These are phyloP conservation scores for Daldinia sp. DNA, from an alignment of 2,329 filamentous ascomycete genomes.

Conservation along the genomic window DNA sequence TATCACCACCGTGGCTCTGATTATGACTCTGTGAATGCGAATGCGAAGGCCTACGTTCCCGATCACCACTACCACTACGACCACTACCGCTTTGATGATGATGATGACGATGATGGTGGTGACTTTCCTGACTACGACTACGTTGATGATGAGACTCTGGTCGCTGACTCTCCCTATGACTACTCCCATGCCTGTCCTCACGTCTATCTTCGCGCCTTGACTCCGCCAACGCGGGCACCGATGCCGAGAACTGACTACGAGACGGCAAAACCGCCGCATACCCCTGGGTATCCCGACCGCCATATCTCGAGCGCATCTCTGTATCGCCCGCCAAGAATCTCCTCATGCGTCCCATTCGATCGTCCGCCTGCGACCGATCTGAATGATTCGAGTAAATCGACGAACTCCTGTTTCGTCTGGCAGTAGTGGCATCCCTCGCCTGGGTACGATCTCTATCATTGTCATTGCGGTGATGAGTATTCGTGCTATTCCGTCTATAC, in stretches of 20 bases:
- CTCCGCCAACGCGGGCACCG: neutral
- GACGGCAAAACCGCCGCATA: neutral
- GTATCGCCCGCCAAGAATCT: neutral
- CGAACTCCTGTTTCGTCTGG: neutral
- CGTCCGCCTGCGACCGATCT: neutral
- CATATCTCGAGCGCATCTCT: neutral
- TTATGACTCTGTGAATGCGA: neutral
- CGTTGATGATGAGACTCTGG: no score
- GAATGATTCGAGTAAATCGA: slow-evolving; percentile 1
- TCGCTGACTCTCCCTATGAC: no score
- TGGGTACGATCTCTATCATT: neutral
- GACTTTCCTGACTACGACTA: no score
- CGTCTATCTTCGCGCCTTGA: neutral
- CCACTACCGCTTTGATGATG: no score
- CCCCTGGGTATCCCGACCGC: neutral
- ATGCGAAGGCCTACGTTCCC: no score
- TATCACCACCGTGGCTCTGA: no score
- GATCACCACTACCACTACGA: no score
- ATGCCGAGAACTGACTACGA: neutral
- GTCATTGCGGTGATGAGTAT: neutral
- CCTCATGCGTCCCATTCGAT: neutral
- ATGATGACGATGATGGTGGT: no score
- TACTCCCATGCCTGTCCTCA: no score
- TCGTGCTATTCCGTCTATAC: slow-evolving; percentile 1
- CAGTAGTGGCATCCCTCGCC: no score